A percentile compares a stretch with the other conserved stretches of the same genome.
phyloP scores from a whole-genome alignment of 2,329 filamentous ascomycete genomes.

The Pseudogymnoascus sp. region DNA sequence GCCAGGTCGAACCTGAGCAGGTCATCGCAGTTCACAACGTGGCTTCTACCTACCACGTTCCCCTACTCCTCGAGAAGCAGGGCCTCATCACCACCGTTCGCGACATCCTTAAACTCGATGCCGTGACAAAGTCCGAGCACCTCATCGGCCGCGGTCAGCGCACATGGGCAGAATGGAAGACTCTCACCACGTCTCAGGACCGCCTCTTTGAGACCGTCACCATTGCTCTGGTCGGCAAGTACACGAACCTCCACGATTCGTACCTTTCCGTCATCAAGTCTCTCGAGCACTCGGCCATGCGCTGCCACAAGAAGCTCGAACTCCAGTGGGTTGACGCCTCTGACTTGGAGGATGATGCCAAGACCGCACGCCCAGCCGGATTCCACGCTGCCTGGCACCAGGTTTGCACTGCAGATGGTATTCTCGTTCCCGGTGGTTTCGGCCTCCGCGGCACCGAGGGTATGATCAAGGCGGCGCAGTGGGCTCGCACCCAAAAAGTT shows the following conservation, averaged over 20 bases:
- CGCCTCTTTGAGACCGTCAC: constrained; percentile 60
- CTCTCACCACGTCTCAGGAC: constrained; percentile 57
- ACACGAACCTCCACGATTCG: constrained; percentile 73
- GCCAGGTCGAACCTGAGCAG: constrained; percentile 77
- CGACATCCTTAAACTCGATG: constrained; percentile 56
- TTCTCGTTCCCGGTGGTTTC: constrained; percentile 53
- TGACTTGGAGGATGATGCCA: constrained; percentile 63
- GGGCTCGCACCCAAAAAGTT: constrained; percentile 71
- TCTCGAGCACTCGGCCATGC: constrained; percentile 87
- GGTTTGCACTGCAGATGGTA: constrained; percentile 58
- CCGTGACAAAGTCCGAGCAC: constrained; percentile 41
- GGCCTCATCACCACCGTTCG: constrained; percentile 61
- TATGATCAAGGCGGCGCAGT: constrained; percentile 82
- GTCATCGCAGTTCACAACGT: constrained; percentile 88
- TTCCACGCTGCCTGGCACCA: constrained; percentile 83
- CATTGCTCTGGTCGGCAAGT: constrained; percentile 90
- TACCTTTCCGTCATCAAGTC: constrained; percentile 81
- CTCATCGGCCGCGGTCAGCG: constrained; percentile 53
- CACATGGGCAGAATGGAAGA: constrained; percentile 76
- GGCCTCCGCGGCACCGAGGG: constrained; percentile 76
- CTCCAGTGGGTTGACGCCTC: constrained; percentile 79
- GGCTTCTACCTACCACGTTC: constrained; percentile 86
- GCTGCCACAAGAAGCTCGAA: constrained; percentile 68
- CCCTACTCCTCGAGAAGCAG: constrained; percentile 81
- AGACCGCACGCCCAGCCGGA: constrained; percentile 55